Base-by-base conservation (phyloP, 2,329 filamentous ascomycete genomes). In the Penicillium digitatum region DNA sequence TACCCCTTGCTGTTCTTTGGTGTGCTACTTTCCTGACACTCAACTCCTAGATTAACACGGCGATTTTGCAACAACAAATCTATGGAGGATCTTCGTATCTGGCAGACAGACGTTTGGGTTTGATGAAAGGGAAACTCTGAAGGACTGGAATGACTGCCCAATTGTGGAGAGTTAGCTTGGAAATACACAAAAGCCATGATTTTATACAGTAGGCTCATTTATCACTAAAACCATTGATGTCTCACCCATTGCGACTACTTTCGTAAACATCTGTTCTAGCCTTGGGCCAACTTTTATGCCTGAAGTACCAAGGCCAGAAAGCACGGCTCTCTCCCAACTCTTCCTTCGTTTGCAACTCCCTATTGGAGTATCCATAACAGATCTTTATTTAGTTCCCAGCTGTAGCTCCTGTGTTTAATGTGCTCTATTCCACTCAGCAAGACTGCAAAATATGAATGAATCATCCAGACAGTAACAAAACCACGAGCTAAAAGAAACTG, bases 361-460 rank as follows among this genome's bases (percentile, higher is more conserved):
- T 3, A 14, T 26, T 0, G 3, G n/a, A 26, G 14, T 42, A n/a
- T 22, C 11, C 3, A n/a, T 5, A 1, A 10, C 7, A 40, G 1
- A 5, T 1, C 0, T 2, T n/a, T n/a, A 22, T 14, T 42, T 14
- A n/a, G 11, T 14, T 39, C 1, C 0, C 2, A 39, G 0, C 2
- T 5, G 2, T 22, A 22, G 1, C 8, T 6, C 12, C 6, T 1
- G 5, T 22, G 20, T 1, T 22, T 3, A 6, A 0, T 14, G 0
- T 40, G 7, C 5, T 24, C 3, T 24, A 16, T 16, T 39, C 12
- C 20, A 24, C 9, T 16, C 16, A 10, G 12, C 12, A 39, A 14
- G 16, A 1, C 24, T 12, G 12, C 3, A 5, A 14, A 9, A 3
- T 24, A 22, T 16, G 7, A n/a, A 16, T 4, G 8, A 24, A 12